Percentiles rank a stretch among this genome's conserved stretches.
Conservation (phyloP, 495 filamentous ascomycete genomes). For the Penicillium atrosanguineum region DNA sequence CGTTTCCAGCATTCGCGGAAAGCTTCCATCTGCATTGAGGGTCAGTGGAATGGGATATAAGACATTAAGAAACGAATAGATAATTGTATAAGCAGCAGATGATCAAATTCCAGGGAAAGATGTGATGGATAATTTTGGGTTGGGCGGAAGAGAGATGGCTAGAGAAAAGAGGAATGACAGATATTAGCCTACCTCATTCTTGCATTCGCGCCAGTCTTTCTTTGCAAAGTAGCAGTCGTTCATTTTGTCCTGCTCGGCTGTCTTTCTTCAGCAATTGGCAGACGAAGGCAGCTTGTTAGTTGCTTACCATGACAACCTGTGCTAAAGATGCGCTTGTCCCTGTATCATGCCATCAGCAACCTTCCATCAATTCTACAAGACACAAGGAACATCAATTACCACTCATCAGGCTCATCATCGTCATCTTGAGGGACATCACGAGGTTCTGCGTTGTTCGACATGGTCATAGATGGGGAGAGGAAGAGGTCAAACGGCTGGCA, state of each 20-base stretch:
- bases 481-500: conserved; percentile 13
- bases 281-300: not conserved
- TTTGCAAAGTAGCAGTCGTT: conserved; percentile 95
- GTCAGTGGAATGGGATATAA: conserved; percentile 7
- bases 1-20: conserved; percentile 93
- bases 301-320: conserved; percentile 84
- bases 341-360: conserved; percentile 29
- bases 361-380: not conserved
- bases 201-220: conserved; percentile 93
- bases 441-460: conserved; percentile 40
- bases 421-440: conserved; percentile 54
- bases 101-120: not conserved
- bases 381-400: conserved; percentile 53
- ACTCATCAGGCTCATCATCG: conserved; percentile 95
- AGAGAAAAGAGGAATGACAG: not conserved
- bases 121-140: not conserved
- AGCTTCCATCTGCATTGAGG: conserved; percentile 71
- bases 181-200: conserved; percentile 68
- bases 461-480: conserved; percentile 18
- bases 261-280: conserved; percentile 2
- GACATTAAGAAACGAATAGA: not conserved
- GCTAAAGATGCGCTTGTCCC: conserved; percentile 97
- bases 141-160: not conserved
- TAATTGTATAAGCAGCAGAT: not conserved
- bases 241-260: conserved; percentile 86